Conservation (phyloP, 2,329 filamentous ascomycete genomes). For the Dactylellina cionopaga region DNA sequence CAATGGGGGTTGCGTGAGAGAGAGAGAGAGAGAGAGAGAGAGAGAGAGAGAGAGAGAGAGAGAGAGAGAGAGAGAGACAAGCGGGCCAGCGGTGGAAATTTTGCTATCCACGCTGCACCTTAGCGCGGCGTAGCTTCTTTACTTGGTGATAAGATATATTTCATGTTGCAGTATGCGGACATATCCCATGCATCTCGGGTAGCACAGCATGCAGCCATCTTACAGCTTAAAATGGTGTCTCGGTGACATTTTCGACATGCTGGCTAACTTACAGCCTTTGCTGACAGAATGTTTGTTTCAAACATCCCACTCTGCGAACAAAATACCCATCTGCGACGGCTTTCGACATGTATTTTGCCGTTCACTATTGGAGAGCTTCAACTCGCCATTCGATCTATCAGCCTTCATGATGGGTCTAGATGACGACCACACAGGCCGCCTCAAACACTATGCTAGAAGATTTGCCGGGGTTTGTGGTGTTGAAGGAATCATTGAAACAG, state of each 20-base stretch:
- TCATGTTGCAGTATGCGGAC: slow-evolving; percentile 8
- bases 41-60: too few relatives aligned
- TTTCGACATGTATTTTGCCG: not conserved
- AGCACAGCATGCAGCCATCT: slow-evolving; percentile 43
- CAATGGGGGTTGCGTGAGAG: slow-evolving; percentile 55
- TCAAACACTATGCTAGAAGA: slow-evolving; percentile 18
- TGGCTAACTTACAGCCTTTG: not conserved
- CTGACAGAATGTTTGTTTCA: slow-evolving; percentile 28
- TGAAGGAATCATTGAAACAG: slow-evolving; percentile 6
- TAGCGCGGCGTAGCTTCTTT: slow-evolving; percentile 24
- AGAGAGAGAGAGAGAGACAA: too few relatives aligned
- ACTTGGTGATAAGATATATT: slow-evolving; percentile 8
- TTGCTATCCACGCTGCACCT: not conserved
- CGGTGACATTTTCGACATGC: not conserved
- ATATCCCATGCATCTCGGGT: slow-evolving; percentile 51
- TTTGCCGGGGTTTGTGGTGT: slow-evolving; percentile 11
- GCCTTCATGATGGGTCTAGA: not conserved
- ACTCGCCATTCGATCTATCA: slow-evolving; percentile 1
- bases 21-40: too few relatives aligned
- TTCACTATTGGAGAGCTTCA: not conserved
- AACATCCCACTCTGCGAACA: slow-evolving; percentile 23
- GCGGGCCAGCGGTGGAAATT: too few relatives aligned
- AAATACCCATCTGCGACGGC: not conserved
- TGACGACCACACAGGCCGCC: slow-evolving; percentile 13
- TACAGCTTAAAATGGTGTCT: not conserved